Evolutionary conservation across 2,329 filamentous ascomycete genomes (phyloP), one percentile per base, ranked within the genome.

Genomic region (Fusarium falciforme): DNA sequence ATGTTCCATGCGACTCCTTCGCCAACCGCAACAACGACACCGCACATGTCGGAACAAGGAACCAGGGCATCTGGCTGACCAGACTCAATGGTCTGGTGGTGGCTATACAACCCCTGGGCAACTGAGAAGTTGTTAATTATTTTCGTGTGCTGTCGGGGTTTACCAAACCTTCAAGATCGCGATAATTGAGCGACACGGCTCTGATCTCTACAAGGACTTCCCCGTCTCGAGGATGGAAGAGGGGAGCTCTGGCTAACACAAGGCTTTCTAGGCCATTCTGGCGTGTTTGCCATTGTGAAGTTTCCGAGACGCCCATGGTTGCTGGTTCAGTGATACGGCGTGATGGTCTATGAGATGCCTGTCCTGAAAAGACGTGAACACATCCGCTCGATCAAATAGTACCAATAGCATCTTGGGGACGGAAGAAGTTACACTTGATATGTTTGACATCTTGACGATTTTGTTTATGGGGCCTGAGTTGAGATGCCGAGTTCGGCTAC

Each of bases 241-340:
- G 10, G 10, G n/a, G n/a, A 20, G 10, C 38, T 42, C 5, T 20
- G n/a, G 5, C 11, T 42, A 42, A 42, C 10, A 20, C 3, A 3
- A 42, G n/a, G 6, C 20, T 42, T 0, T 12, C n/a, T 1, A 22
- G 10, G 6, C 40, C 40, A 42, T 42, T n/a, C n/a, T 42, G 40
- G 1, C 11, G 40, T 20, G 40, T 42, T 20, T 42, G 40, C 40
- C 40, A 42, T 14, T 14, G 40, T 20, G 4, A 22, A 14, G 6
- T 8, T 20, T 42, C 40, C n/a, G 11, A 22, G n/a, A 22, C 6
- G 11, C n/a, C n/a, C 40, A 42, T 42, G 1, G 5, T 42, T 42
- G n/a, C 6, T 14, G 1, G 40, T 14, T 14, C 6, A 22, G 0
- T 22, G 11, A 22, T 11, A 20, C n/a, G 6, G 2, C 5, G 11